phyloP scores from a whole-genome alignment of 2,329 filamentous ascomycete genomes.

The Colletotrichum noveboracense region DNA sequence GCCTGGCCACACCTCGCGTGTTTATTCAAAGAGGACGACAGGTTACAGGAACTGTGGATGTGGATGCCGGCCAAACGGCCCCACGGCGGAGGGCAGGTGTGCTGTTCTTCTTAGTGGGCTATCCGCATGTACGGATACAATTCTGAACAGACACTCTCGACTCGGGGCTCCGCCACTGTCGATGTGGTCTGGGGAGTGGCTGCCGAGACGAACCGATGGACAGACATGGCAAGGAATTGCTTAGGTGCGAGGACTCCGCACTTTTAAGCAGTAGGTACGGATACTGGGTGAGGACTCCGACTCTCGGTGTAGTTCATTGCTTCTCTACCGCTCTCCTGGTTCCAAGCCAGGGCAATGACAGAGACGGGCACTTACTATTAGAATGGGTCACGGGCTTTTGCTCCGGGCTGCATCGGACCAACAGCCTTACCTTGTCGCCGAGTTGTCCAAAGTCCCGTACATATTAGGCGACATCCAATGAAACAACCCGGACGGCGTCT shows the following conservation, averaged over 20 bases:
- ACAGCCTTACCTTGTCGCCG: background rate
- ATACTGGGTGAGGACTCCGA: background rate
- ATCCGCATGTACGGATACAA: background rate
- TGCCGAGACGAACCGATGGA: background rate
- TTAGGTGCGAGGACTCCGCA: background rate
- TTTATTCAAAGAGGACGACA: background rate
- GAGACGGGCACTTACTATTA: background rate
- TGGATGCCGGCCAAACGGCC: background rate
- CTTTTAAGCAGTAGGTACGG: background rate
- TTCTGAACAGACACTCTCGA: background rate
- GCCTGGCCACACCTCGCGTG: background rate
- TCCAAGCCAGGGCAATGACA: background rate
- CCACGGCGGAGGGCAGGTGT: background rate
- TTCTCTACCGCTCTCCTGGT: background rate
- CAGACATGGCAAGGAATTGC: background rate
- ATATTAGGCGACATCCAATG: background rate
- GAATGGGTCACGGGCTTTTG: background rate
- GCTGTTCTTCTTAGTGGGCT: background rate
- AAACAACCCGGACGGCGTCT: background rate
- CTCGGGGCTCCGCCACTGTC: background rate
- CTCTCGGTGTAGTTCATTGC: background rate
- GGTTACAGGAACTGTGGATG: background rate
- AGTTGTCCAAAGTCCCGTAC: background rate
- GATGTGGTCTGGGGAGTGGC: background rate
- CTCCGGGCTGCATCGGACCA: background rate